Base-by-base conservation (phyloP, 2,329 filamentous ascomycete species). In the Aspergillus tanneri region DNA sequence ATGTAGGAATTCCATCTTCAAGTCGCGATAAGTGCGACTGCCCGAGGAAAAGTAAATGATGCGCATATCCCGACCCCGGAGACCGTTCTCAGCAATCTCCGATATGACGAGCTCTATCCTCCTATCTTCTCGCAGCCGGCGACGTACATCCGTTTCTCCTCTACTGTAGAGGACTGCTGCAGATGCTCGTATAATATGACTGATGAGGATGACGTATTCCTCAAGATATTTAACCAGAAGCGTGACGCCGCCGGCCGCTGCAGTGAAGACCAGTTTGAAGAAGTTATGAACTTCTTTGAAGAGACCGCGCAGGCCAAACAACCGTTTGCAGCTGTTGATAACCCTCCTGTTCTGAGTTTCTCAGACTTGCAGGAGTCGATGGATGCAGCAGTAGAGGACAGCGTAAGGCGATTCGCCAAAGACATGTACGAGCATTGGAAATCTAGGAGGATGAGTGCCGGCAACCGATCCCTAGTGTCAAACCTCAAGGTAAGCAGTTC, bases 91-190 rank as follows among this genome's bases (percentile, higher is more conserved):
- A 81, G 80, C 70, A 77, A 74, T 56, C 77, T 92, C 71, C 82
- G 89, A 72, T 99, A 96, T 85, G 89, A 95, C 71, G 82, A 86
- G 63, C 81, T 96, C 61, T 97, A 97, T 68, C 82, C 86, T 41
- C 83, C 82, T 56, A 76, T 78, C 49, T 96, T 92, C 72, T 81
- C 85, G 63, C 87, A 95, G 70, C 90, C 93, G 43, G 84, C 86
- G 53, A 93, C 91, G 53, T 97, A 97, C 72, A 96, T 99, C 68
- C 90, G 92, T 57, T 97, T 95, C 75, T 97, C 93, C 56, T 92
- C 95, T 58, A 99, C 93, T 2, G 92, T 99, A 53, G 93, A 99
- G 73, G 93, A 99, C 72, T 95, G 87, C 62, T 86, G 90, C 64
- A 88, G 88, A 62, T 88, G 86, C 67, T 83, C 86, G 61, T 99